phyloP scores from a whole-genome alignment of 2,329 filamentous ascomycete species.

The Colletotrichum sp. region DNA sequence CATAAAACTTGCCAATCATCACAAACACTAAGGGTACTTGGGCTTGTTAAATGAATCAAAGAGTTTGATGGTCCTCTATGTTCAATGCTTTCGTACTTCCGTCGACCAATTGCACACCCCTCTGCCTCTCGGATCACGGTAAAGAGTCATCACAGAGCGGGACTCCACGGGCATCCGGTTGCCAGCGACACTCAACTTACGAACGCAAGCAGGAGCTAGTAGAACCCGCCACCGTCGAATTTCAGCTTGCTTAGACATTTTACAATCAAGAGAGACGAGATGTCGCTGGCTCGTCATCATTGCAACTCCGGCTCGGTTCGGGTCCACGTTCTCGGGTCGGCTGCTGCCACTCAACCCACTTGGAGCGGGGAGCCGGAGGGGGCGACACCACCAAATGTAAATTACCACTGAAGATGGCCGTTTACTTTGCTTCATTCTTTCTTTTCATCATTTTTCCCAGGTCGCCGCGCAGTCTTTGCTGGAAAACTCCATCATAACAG shows the following conservation, averaged over 20 bases:
- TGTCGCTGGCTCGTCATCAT: background rate
- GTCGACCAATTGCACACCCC: background rate
- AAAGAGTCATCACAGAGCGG: no score
- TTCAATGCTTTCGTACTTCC: background rate
- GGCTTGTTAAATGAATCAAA: no score
- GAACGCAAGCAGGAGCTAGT: rapidly evolving
- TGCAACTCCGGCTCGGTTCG: background rate
- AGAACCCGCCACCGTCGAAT: background rate
- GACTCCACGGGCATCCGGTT: rapidly evolving
- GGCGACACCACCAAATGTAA: background rate
- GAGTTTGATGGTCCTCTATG: no score
- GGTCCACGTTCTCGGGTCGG: background rate
- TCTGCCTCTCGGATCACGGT: background rate
- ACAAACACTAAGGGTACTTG: no score
- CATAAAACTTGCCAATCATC: background rate
- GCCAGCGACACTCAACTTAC: background rate
- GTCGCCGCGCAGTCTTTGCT: background rate
- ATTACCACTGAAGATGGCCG: background rate
- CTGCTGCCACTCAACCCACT: no score
- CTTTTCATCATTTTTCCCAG: background rate
- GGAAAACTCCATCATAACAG: rapidly evolving
- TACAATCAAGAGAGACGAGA: background rate
- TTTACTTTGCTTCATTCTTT: background rate
- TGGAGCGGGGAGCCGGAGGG: background rate
- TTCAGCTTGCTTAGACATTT: background rate